A percentile compares a stretch with the other conserved stretches of the same genome.
phyloP scores from a whole-genome alignment of 129 eudicot genomes.

The Centrapalus pauciflorus region DNA sequence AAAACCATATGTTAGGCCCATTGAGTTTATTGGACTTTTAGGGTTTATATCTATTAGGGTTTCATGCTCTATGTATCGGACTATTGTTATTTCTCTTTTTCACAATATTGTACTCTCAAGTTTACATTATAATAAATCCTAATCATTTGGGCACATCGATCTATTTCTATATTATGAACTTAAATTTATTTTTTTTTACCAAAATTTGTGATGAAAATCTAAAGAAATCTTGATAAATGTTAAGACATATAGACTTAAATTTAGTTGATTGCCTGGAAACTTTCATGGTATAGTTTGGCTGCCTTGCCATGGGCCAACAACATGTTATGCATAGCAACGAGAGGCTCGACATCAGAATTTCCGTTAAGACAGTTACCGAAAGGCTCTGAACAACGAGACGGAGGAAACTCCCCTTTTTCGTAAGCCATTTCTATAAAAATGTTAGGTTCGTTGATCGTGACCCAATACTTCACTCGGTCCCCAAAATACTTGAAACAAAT shows the following conservation, averaged over 20 bases:
- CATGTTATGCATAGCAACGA: slow-evolving; percentile 62
- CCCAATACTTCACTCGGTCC: slow-evolving; percentile 76
- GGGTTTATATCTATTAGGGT: too few relatives aligned
- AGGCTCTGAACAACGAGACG: slow-evolving; percentile 66
- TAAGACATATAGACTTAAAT: background rate
- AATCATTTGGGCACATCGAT: too few relatives aligned
- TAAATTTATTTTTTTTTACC: too few relatives aligned
- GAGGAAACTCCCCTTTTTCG: slow-evolving; percentile 39
- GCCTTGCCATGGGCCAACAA: slow-evolving; percentile 75
- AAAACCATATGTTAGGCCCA: too few relatives aligned
- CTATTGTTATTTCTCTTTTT: too few relatives aligned
- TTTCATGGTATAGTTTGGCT: slow-evolving; percentile 50
- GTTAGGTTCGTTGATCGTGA: slow-evolving; percentile 72
- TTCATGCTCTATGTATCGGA: too few relatives aligned
- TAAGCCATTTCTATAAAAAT: slow-evolving; percentile 28
- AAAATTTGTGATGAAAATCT: background rate
- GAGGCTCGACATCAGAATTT: slow-evolving; percentile 73
- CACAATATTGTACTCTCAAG: background rate
- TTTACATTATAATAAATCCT: too few relatives aligned
- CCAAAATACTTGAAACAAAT: slow-evolving; percentile 61
- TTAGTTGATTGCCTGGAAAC: slow-evolving; percentile 43
- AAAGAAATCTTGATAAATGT: background rate
- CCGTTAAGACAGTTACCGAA: slow-evolving; percentile 57
- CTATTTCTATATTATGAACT: too few relatives aligned
- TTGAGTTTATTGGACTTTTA: too few relatives aligned